phyloP scores from a whole-genome alignment of 2,329 filamentous ascomycete species.

The Emydomyces testavorans region DNA sequence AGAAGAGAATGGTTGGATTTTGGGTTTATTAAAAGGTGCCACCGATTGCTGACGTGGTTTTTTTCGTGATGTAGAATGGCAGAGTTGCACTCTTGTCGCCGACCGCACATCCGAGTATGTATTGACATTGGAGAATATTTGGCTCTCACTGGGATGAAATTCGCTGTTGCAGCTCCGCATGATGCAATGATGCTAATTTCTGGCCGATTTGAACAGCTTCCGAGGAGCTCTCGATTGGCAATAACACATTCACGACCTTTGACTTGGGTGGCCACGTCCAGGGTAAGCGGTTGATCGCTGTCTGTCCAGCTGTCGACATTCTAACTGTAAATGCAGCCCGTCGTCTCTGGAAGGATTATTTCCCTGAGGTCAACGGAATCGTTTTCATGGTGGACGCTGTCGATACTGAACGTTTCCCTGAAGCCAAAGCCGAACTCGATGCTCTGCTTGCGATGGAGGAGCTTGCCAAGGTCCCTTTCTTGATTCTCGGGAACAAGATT shows the following conservation, averaged over 20 bases:
- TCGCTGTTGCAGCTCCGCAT: background rate
- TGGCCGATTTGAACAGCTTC: constrained; percentile 50
- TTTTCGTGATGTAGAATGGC: constrained; percentile 56
- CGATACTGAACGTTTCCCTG: constrained; percentile 84
- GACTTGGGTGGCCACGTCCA: constrained; percentile 90
- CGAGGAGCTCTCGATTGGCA: constrained; percentile 84
- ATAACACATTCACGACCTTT: constrained; percentile 89
- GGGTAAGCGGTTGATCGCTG: constrained; percentile 41
- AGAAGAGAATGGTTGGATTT: background rate
- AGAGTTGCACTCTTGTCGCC: constrained; percentile 83
- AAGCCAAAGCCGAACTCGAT: constrained; percentile 95
- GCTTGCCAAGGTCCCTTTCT: constrained; percentile 85
- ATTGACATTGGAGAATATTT: background rate
- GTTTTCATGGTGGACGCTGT: constrained; percentile 97
- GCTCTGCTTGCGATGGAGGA: constrained; percentile 95
- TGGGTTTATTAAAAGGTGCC: background rate
- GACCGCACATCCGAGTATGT: constrained; percentile 79
- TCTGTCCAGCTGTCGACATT: background rate
- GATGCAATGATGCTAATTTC: background rate
- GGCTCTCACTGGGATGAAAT: background rate
- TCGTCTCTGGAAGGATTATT: constrained; percentile 93
- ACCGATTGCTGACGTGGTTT: constrained; percentile 13
- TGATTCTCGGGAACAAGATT: constrained; percentile 98
- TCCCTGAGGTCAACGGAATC: constrained; percentile 90
- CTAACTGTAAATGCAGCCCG: constrained; percentile 49